Base-by-base conservation (phyloP, 768 basidiomycete species). In the Leccinum uliginosum region DNA sequence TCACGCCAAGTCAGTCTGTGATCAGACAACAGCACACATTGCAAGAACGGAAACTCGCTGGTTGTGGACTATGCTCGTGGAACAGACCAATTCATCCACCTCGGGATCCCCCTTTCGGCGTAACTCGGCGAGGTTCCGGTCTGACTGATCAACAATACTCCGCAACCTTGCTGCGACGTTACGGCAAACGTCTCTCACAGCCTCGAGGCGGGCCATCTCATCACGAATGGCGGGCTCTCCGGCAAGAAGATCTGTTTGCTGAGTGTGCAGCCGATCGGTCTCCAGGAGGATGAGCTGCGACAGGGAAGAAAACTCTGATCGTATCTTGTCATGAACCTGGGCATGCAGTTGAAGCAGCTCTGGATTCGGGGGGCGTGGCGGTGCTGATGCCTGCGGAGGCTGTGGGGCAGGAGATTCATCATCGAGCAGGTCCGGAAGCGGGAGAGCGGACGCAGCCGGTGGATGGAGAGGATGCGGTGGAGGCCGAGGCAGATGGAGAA, bases 51-150 rank as follows among this genome's bases (percentile, higher is more conserved):
- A 59, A 17, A 63, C 65, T 60, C 55, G 97, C 97, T 99, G 97
- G 74, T 96, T 96, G 69, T 97, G 87, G 30, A 99, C 96, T 51
- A 99, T 98, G 27, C 84, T 91, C 11, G 92, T 96, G 27, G 92
- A 88, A 71, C 97, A 99, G 2, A 98, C 86, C 53, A 98, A 81
- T 76, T 99, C 97, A 73, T 99, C 97, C 10, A 98, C 93, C 62
- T 90, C 89, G 12, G 92, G 91, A 71, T 95, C 93, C 30, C 91
- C 93, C 72, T 88, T 89, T 58, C 83, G 76, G 60, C 86, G 83
- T 61, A 97, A 73, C 63, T 95, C 92, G 27, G 80, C 71, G 26
- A 97, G 78, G 66, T 90, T 86, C 54, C 80, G 75, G 67, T 95
- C 89, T 17, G 83, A 90, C 53, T 80, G 80, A 8, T 75, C 71